phyloP scores from a whole-genome alignment of 352 stramenopile genomes.

The Globisporangium abappressorium region DNA sequence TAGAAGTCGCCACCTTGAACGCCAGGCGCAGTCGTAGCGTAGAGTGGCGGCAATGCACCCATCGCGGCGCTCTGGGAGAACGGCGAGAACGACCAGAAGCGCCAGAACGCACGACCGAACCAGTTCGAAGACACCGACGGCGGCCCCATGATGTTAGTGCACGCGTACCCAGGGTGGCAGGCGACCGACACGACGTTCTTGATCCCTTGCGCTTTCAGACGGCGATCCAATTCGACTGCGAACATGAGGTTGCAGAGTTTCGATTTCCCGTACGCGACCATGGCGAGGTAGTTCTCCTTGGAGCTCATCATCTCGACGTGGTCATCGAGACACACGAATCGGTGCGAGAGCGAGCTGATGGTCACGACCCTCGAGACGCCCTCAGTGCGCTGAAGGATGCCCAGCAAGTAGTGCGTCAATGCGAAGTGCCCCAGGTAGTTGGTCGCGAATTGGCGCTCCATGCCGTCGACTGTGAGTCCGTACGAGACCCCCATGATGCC shows the following conservation, averaged over 20 bases:
- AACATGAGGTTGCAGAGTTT: slow-evolving; percentile 94
- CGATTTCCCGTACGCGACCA: slow-evolving; percentile 66
- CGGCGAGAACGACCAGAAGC: slow-evolving; percentile 26
- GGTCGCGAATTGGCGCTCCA: slow-evolving; percentile 33
- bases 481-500: slow-evolving; percentile 26
- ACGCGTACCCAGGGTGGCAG: slow-evolving; percentile 32
- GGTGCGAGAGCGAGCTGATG: slow-evolving; percentile 21
- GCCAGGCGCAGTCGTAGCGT: slow-evolving; percentile 25
- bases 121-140: slow-evolving; percentile 14
- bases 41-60: slow-evolving; percentile 42
- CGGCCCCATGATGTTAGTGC: slow-evolving; percentile 25
- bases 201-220: slow-evolving; percentile 22
- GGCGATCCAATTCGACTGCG: slow-evolving; percentile 77
- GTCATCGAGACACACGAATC: slow-evolving; percentile 7
- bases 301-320: slow-evolving; percentile 4
- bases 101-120: slow-evolving; percentile 18
- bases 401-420: slow-evolving; percentile 17
- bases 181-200: slow-evolving; percentile 24
- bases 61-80: slow-evolving; percentile 26
- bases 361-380: slow-evolving; percentile 20
- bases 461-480: slow-evolving; percentile 19
- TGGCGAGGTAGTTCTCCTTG: slow-evolving; percentile 27
- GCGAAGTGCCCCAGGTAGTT: slow-evolving; percentile 33
- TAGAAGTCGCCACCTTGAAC: slow-evolving; percentile 30
- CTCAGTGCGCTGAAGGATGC: slow-evolving; percentile 14